Conservation (phyloP, 2,329 filamentous ascomycete species). For the Calonectria hawksworthii region DNA sequence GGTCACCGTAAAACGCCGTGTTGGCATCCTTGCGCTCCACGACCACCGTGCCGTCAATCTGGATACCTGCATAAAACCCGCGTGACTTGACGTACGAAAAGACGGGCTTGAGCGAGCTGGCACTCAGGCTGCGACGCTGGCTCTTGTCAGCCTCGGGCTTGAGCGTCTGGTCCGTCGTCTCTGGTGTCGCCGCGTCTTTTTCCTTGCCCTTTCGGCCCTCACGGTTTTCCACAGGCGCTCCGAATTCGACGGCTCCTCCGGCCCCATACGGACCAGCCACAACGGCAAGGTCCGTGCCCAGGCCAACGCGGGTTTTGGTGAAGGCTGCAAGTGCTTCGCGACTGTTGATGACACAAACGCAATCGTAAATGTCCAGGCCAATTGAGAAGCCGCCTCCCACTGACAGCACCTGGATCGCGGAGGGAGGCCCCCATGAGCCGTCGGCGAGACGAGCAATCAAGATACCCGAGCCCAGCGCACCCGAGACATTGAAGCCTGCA, state of each 20-base stretch:
- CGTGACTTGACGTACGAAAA: constrained; percentile 86
- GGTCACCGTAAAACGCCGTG: constrained; percentile 84
- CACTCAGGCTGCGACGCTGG: constrained; percentile 48
- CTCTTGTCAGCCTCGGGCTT: constrained; percentile 46
- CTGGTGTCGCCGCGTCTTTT: constrained; percentile 42
- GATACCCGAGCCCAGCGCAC: constrained; percentile 76
- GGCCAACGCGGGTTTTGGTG: constrained; percentile 79
- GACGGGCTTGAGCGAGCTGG: constrained; percentile 56
- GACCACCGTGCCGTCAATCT: constrained; percentile 88
- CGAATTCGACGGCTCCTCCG: constrained; percentile 79
- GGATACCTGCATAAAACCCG: constrained; percentile 88
- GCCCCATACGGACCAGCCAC: constrained; percentile 78
- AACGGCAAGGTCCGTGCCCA: constrained; percentile 84
- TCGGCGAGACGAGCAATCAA: constrained; percentile 73
- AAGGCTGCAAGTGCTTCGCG: constrained; percentile 82
- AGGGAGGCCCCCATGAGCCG: constrained; percentile 83
- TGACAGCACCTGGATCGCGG: constrained; percentile 85
- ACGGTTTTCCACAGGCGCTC: constrained; percentile 43
- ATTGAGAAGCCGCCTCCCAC: constrained; percentile 84
- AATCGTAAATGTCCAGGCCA: constrained; percentile 91
- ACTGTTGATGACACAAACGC: constrained; percentile 88
- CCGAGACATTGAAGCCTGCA: constrained; percentile 74
- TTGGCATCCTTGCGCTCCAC: constrained; percentile 92
- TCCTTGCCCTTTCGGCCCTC: constrained; percentile 60
- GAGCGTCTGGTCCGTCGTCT: constrained; percentile 34